A percentile compares a stretch with the other conserved stretches of the same genome.
Conservation (phyloP, 1,139 yeast species). For the Kluyveromyces sp. region DNA sequence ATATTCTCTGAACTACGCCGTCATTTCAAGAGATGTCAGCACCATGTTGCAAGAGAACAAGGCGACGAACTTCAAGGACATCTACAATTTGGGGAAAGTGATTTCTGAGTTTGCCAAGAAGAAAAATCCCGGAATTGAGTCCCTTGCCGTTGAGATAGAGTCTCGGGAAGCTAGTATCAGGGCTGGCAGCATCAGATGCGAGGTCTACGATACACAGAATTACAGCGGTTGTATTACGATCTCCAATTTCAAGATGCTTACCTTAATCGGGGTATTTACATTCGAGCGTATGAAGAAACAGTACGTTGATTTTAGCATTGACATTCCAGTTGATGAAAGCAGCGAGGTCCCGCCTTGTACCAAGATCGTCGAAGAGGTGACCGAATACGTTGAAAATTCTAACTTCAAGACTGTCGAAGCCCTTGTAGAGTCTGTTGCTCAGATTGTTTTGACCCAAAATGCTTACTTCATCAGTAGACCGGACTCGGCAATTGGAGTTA, state of each 20-base stretch:
- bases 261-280: slow-evolving; percentile 85
- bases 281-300: slow-evolving; percentile 81
- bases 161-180: slow-evolving; percentile 41
- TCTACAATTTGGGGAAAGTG: slow-evolving; percentile 51
- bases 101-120: slow-evolving; percentile 45
- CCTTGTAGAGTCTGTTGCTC: slow-evolving; percentile 67
- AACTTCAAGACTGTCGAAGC: slow-evolving; percentile 93
- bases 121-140: slow-evolving; percentile 27
- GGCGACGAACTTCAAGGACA: slow-evolving; percentile 39
- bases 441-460: slow-evolving; percentile 41
- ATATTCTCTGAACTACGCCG: slow-evolving; percentile 83
- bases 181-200: slow-evolving; percentile 40
- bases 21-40: slow-evolving; percentile 49
- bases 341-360: slow-evolving; percentile 23
- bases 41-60: slow-evolving; percentile 21
- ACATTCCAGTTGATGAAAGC: slow-evolving; percentile 37
- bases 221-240: slow-evolving; percentile 41
- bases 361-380: slow-evolving; percentile 40
- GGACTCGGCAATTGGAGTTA: slow-evolving; percentile 41
- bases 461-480: slow-evolving; percentile 20
- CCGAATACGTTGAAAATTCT: slow-evolving; percentile 59
- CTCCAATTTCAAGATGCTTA: slow-evolving; percentile 50
- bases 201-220: slow-evolving; percentile 15
- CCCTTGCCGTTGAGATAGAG: slow-evolving; percentile 17
- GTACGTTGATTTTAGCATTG: slow-evolving; percentile 56